Percentiles rank a stretch among this genome's conserved stretches.
Conservation (phyloP, 345 rosid species). For the Orychophragmus violaceus region DNA sequence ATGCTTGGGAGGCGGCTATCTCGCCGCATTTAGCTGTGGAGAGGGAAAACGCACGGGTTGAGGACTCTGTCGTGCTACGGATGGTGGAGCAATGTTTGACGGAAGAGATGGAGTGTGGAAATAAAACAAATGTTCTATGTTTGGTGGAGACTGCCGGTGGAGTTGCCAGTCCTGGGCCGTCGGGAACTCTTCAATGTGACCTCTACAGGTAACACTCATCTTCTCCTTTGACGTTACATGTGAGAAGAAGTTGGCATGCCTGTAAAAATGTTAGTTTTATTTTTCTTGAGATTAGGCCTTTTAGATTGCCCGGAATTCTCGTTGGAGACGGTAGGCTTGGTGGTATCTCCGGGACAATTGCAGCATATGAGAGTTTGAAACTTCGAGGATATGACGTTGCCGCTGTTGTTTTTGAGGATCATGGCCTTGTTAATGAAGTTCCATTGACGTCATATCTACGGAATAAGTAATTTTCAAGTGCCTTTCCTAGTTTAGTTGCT, state of each 20-base stretch:
- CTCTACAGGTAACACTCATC: slow-evolving; percentile 48
- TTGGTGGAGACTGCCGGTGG: slow-evolving; percentile 95
- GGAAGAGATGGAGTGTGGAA: slow-evolving; percentile 29
- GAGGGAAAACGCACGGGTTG: slow-evolving; percentile 51
- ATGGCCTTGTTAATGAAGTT: slow-evolving; percentile 75
- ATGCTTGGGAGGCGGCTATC: slow-evolving; percentile 80
- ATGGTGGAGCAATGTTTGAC: slow-evolving; percentile 46
- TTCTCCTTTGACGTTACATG: not conserved
- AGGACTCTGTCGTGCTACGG: slow-evolving; percentile 42
- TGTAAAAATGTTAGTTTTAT: no score
- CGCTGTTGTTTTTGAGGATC: slow-evolving; percentile 83
- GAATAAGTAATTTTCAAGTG: slow-evolving; percentile 45
- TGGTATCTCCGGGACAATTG: slow-evolving; percentile 90
- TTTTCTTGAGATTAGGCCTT: slow-evolving; percentile 46
- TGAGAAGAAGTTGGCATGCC: not conserved
- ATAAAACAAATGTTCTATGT: slow-evolving; percentile 37
- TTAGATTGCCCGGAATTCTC: slow-evolving; percentile 83
- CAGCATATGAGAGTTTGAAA: slow-evolving; percentile 84
- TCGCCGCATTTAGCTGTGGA: slow-evolving; percentile 88
- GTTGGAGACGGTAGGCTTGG: slow-evolving; percentile 95
- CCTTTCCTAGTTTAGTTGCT: not conserved
- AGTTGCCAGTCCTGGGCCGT: slow-evolving; percentile 89
- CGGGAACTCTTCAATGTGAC: slow-evolving; percentile 89
- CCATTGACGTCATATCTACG: slow-evolving; percentile 63
- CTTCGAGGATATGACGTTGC: slow-evolving; percentile 77